A percentile compares a stretch with the other conserved stretches of the same genome.
Conservation (phyloP, 2,329 filamentous ascomycete genomes). For the Elsinoe necatrix region DNA sequence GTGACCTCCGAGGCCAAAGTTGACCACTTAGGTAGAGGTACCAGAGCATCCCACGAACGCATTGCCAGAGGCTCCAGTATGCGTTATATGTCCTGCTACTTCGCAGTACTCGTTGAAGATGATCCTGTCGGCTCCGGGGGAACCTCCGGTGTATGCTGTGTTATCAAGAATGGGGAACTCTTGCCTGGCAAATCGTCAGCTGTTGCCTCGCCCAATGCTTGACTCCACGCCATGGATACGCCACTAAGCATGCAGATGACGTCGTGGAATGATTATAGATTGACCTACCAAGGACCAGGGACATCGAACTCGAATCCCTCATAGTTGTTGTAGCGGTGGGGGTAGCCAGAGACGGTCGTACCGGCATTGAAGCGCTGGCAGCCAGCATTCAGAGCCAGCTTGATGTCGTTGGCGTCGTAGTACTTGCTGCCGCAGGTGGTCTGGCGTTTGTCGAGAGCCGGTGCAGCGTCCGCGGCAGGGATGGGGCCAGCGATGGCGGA, state of each 20-base stretch:
- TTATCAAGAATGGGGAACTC: constrained; percentile 53
- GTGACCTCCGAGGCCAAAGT: neutral
- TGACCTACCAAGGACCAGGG: constrained; percentile 41
- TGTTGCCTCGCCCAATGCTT: neutral
- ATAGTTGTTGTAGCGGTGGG: constrained; percentile 53
- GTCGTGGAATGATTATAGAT: too few species aligned
- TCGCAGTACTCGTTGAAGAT: constrained; percentile 51
- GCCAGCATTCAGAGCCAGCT: neutral
- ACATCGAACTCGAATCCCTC: constrained; percentile 55
- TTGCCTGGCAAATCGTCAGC: constrained; percentile 27
- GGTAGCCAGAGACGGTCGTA: constrained; percentile 35
- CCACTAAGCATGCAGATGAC: neutral
- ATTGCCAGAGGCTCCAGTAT: constrained; percentile 60
- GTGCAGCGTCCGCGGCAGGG: constrained; percentile 16
- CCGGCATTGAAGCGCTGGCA: constrained; percentile 25
- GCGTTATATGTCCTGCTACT: constrained; percentile 58
- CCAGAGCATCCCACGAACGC: constrained; percentile 57
- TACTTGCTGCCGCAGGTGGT: constrained; percentile 15
- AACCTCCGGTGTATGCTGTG: constrained; percentile 48
- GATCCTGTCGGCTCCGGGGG: constrained; percentile 59
- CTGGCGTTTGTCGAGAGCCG: constrained; percentile 10
- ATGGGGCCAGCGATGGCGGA: constrained; percentile 23
- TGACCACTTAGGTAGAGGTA: constrained; percentile 20
- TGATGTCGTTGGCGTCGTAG: constrained; percentile 3
- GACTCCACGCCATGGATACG: neutral